Percentiles rank a stretch among this genome's conserved stretches.
Evolutionary conservation across 1,139 yeast species (phyloP).

Genomic region (Taphrina deformans): DNA sequence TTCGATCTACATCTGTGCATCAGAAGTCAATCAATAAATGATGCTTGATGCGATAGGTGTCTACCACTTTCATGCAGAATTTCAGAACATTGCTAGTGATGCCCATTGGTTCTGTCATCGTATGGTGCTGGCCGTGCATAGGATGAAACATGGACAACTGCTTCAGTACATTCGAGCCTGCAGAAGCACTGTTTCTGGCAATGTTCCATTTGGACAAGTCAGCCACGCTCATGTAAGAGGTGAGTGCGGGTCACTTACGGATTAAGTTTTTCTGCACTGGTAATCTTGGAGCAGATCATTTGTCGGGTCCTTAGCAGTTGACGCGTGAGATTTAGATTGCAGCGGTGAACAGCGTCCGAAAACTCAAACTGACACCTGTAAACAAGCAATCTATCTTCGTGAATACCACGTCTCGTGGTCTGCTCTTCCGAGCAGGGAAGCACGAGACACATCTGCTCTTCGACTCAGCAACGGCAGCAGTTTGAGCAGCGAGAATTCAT

Average conservation of each 20-base stretch:
- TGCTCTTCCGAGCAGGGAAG: not conserved
- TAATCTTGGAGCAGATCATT: not conserved
- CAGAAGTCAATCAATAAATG: no score
- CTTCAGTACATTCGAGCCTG: not conserved
- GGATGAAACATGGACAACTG: not conserved
- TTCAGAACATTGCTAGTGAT: no score
- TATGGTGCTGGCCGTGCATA: no score
- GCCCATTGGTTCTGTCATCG: no score
- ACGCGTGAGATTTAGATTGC: conserved; percentile 4
- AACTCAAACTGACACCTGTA: conserved; percentile 7
- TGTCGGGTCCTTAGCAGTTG: not conserved
- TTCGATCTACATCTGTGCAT: no score
- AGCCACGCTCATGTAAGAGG: not conserved
- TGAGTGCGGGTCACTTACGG: not conserved
- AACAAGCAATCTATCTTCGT: conserved; percentile 9
- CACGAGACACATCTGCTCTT: not conserved
- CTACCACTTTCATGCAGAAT: no score
- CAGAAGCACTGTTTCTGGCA: not conserved
- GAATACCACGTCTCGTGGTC: not conserved
- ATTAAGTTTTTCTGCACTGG: not conserved
- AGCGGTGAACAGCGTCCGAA: not conserved
- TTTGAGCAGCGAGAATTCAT: not conserved
- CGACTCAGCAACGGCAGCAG: not conserved
- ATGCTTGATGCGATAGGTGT: no score
- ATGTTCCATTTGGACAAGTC: not conserved